Evolutionary conservation across 2,329 filamentous ascomycete species (phyloP), one percentile per base, ranked within the genome.

Genomic region (Meredithiella fracta): DNA sequence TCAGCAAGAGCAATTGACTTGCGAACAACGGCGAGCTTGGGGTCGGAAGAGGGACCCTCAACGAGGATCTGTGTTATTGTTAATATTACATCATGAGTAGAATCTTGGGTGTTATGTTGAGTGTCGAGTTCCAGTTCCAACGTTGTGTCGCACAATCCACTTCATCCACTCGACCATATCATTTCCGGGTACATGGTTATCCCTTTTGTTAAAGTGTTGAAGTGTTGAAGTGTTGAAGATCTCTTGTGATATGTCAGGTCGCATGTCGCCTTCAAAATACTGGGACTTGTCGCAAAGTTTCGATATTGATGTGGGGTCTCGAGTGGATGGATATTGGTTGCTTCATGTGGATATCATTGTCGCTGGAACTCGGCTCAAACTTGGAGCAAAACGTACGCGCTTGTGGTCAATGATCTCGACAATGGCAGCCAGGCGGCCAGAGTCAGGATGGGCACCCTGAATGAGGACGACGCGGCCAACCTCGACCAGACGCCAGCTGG

Each of bases 381-480:
- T 50, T 47, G 47, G 42, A 47, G 47, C 23, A 61, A 58, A 70
- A 88, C 92, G 72, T 94, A 98, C 92, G 77, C 92, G 89, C 83
- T 95, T 96, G 85, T 98, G 91, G 78, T 98, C 92, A 77, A 98
- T 92, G 75, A 98, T 97, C 83, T 98, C 91, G 75, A 95, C 89
- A 69, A 98, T 91, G 68, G 83, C 78, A 68, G 90, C 94, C 67
- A 97, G 82, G 72, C 86, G 86, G 77, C 90, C 90, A 65, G 78
- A 76, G 77, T 76, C 86, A 67, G 83, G 82, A 69, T 89, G 85
- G 70, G 80, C 76, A 68, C 73, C 73, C 73, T 87, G 85, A 77
- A 97, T 83, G 73, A 94, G 82, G 72, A 95, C 85, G 70, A 98
- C 83, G 72, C 92, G 89, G 83, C 92, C 92, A 74, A 96, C 87